phyloP scores from a whole-genome alignment of 1,284 basidiomycete genomes.

The Stygiomarasmius scandens region DNA sequence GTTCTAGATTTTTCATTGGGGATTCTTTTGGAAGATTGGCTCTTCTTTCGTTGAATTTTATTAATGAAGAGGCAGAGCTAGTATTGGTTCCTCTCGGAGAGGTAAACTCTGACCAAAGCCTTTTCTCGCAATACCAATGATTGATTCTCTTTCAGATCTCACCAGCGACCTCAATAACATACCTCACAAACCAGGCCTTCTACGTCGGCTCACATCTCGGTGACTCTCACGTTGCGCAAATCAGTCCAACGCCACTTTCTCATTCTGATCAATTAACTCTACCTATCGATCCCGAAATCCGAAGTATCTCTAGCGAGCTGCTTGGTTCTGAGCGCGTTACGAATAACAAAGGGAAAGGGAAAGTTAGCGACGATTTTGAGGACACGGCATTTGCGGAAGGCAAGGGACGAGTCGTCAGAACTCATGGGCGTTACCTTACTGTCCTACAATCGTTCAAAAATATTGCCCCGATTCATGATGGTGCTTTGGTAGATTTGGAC shows the following conservation, averaged over 20 bases:
- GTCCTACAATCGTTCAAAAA: conserved; percentile 74
- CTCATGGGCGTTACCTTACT: conserved; percentile 53
- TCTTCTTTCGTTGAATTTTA: conserved; percentile 59
- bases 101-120: conserved; percentile 46
- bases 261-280: conserved; percentile 49
- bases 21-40: conserved; percentile 79
- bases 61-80: conserved; percentile 46
- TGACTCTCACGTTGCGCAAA: conserved; percentile 76
- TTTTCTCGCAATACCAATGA: neutral
- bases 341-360: conserved; percentile 34
- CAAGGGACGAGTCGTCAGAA: conserved; percentile 53
- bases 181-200: conserved; percentile 74
- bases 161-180: conserved; percentile 74
- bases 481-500: conserved; percentile 76
- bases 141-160: conserved; percentile 56
- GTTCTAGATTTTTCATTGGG: conserved; percentile 65
- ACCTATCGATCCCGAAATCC: conserved; percentile 50
- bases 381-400: conserved; percentile 21
- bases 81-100: conserved; percentile 72
- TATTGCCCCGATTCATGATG: conserved; percentile 89
- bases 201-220: conserved; percentile 86
- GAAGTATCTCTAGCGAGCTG: conserved; percentile 37
- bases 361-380: conserved; percentile 28
- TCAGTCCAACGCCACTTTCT: conserved; percentile 50
- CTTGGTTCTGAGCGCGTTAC: conserved; percentile 16